These are phyloP conservation scores for Picea glauca DNA, from an alignment of 75 land plant genomes.

Conservation along the genomic window DNA sequence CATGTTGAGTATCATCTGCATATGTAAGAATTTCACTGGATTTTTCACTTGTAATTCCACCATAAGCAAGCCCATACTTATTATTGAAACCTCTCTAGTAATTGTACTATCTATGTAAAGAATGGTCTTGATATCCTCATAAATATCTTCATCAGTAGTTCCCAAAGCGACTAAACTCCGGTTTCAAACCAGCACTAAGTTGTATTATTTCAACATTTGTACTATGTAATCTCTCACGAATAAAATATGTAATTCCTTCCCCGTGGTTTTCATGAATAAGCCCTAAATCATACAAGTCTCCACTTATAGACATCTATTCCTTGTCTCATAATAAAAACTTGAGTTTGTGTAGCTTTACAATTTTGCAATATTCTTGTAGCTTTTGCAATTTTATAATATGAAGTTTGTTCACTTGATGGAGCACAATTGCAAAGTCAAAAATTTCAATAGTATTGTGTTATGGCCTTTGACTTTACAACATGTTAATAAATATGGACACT, in stretches of 20 bases:
- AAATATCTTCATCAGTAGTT: slow-evolving; percentile 95
- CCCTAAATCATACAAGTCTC: slow-evolving; percentile 95
- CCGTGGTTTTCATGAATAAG: slow-evolving; percentile 99
- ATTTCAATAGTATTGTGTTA: too few species aligned
- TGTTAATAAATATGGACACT: too few species aligned
- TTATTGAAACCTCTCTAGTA: slow-evolving; percentile 97
- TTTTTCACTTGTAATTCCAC: slow-evolving; percentile 94
- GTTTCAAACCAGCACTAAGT: slow-evolving; percentile 92
- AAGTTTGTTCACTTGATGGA: too few species aligned
- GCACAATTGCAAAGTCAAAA: too few species aligned
- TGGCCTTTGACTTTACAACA: too few species aligned
- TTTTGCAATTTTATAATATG: too few species aligned
- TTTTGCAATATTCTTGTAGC: too few species aligned
- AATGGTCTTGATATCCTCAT: slow-evolving; percentile 84
- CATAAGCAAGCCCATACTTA: slow-evolving; percentile 93
- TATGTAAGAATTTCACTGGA: slow-evolving; percentile 98
- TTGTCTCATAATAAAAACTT: too few species aligned
- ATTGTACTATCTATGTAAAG: slow-evolving; percentile 91
- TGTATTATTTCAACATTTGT: slow-evolving; percentile 96
- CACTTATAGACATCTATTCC: slow-evolving; percentile 31
- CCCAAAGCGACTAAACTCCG: slow-evolving; percentile 93
- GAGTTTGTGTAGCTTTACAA: too few species aligned
- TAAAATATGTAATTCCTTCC: slow-evolving; percentile 92
- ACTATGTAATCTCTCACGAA: slow-evolving; percentile 84
- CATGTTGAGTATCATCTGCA: slow-evolving; percentile 98